Base-by-base conservation (phyloP, 2,329 filamentous ascomycete species). In the Helotiales sp. region DNA sequence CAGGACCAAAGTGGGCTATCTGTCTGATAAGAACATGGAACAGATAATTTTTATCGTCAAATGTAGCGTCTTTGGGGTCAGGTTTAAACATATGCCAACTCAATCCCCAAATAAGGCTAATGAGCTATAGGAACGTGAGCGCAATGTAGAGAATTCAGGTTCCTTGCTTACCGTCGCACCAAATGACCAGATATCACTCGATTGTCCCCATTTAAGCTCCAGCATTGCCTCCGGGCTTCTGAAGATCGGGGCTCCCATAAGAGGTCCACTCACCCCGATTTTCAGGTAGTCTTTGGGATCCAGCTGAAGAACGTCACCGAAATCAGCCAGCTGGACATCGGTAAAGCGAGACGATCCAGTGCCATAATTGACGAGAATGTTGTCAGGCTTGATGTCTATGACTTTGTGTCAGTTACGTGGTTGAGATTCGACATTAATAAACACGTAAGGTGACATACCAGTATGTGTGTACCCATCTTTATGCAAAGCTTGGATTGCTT, bases 131-230 rank as follows among this genome's bases (percentile, higher is more conserved):
- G 58, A 58, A 61, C 29, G 58, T 65, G 42, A 65, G 63, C 7
- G 1, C 19, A 22, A 25, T 22, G 25, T 15, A 40, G 30, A 19
- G 3, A 22, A 38, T 17, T 24, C 15, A 30, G 7, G 31, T 34
- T 34, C 31, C 9, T 9, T 25, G 69, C 70, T 55, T 64, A 71
- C 72, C 60, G 70, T 70, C 47, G 71, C 62, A 38, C 74, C 71
- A 58, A 74, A 74, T 42, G 73, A 75, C 72, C 72, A 76, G 59
- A 76, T 74, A 54, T 76, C 73, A 42, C 71, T 69, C 22, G 73
- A 65, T 36, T 69, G 71, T 44, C 71, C 73, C 72, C 72, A 75
- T 48, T 62, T 66, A 38, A 72, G 55, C 34, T 68, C 58, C 22
- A 73, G 50, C 54, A 68, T 61, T 9, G 70, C 66, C 63, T 76